Evolutionary conservation across 73 alveolate genomes (phyloP), one percentile per base, ranked within the genome.

Genomic region (Paramecium tetraurelia): DNA sequence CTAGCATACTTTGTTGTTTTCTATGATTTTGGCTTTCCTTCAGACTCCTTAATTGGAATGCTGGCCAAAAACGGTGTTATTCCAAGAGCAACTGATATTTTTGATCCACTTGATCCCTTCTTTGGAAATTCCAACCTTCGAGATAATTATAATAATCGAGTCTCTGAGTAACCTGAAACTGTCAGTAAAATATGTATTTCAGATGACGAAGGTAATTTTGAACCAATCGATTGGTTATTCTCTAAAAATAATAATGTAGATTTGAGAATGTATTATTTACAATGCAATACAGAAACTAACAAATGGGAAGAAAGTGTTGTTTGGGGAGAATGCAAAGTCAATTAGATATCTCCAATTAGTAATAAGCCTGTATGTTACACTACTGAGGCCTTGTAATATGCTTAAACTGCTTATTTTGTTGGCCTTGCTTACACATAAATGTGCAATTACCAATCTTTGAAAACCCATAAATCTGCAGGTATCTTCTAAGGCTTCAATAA

Each of bases 331-430:
- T 95, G 98, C 86, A 86, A 96, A 92, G 86, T 87, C 50, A 77
- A 93, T 68, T 69, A 75, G 11, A 86, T 58, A 36, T 85, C 96
- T 22, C 68, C 89, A 9, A 48, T 89, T 5, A 58, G 94, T 5
- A 84, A 85, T 2, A 36, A 59, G 20, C 59, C 85, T 7, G 95
- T 95, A 27, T 97, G 99, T 92, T 97, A 95, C 92, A 92, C 97
- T 41, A 90, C 96, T 69, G 99, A 97, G 76, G 99, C 99, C 43
- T 76, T 96, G 36, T 84, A 94, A 88, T 96, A 96, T 95, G 99
- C 98, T 29, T 96, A 97, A 83, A 92, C 97, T 7, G 98, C 98
- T 21, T 97, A 86, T 92, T 94, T 96, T 41, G 86, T 93, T 21
- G 96, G 98, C 16, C 94, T 95, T 18, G 98, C 97, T 21, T 63